phyloP scores from a whole-genome alignment of 1,139 yeast species.

The Waltiozyma sp. region DNA sequence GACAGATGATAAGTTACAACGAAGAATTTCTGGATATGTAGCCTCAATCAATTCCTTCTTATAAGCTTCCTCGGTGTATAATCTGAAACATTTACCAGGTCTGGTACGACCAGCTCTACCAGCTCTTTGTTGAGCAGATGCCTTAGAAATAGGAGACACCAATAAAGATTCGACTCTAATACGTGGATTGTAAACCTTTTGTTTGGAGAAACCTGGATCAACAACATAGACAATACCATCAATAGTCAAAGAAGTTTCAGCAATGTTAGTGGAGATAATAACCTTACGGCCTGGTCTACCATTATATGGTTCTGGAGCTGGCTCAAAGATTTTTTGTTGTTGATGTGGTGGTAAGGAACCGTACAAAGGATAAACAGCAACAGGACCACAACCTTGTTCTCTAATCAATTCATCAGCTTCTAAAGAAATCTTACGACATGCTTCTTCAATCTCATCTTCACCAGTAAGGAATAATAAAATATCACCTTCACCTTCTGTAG shows the following conservation, averaged over 20 bases:
- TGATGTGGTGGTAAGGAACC: slow-evolving; percentile 82
- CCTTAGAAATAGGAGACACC: slow-evolving; percentile 80
- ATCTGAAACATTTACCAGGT: slow-evolving; percentile 87
- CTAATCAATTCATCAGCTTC: slow-evolving; percentile 68
- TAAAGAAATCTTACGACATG: slow-evolving; percentile 74
- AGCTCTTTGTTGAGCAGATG: slow-evolving; percentile 92
- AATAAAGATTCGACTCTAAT: slow-evolving; percentile 87
- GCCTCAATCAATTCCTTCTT: slow-evolving; percentile 64
- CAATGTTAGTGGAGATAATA: slow-evolving; percentile 90
- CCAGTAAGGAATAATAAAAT: slow-evolving; percentile 88
- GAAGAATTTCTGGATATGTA: slow-evolving; percentile 79
- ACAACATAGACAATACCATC: slow-evolving; percentile 84
- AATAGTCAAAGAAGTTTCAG: slow-evolving; percentile 92
- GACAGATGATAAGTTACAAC: slow-evolving; percentile 72
- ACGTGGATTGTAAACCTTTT: slow-evolving; percentile 68
- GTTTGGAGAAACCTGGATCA: slow-evolving; percentile 90
- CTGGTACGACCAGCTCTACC: slow-evolving; percentile 98
- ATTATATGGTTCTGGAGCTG: slow-evolving; percentile 65
- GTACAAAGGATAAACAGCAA: slow-evolving; percentile 83
- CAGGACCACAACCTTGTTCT: slow-evolving; percentile 84
- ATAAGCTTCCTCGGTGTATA: slow-evolving; percentile 82
- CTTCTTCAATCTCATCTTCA: slow-evolving; percentile 95
- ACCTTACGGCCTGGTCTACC: slow-evolving; percentile 89
- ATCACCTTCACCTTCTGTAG: slow-evolving; percentile 69
- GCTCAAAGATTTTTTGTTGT: slow-evolving; percentile 76